Base-by-base conservation (phyloP, 495 filamentous ascomycete genomes). In the Aspergillus cavernicola region DNA sequence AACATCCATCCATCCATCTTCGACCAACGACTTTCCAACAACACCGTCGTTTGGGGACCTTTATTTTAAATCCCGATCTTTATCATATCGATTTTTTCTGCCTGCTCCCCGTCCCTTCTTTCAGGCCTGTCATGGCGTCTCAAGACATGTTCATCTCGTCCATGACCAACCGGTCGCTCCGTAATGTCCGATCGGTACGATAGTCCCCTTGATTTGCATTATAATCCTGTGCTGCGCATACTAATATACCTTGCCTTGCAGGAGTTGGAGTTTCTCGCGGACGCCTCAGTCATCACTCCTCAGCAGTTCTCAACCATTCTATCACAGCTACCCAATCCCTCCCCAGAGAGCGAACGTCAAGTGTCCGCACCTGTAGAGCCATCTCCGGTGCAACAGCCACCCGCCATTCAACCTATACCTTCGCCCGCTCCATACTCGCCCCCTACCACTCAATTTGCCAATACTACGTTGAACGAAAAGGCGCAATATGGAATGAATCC, bases 251-350 rank as follows among this genome's bases (percentile, higher is more conserved):
- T 32, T 36, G 24, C 38, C 52, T 13, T 59, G 4, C 54, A 96
- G 92, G 93, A 98, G 70, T 89, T 98, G 49, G 92, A 96, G 64
- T 86, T 85, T 56, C 87, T 98, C 49, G 79, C 85, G 54, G 91
- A 96, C 62, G 77, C 85, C 52, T 79, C 82, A 42, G 75, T 89
- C 54, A 85, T 98, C 63, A 82, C 79, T 51, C 80, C 85, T 53
- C 69, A 82, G 40, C 81, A 85, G 61, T 87, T 88, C 57, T 79
- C 85, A 46, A 75, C 77, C 13, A 87, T 97, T 64, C 75, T 87
- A 52, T 66, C 75, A 52, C 81, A 89, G 60, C 82, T 98, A 12
- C 92, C 90, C 18, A 64, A 74, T 57, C 84, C 89, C 57, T 75
- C 80, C 26, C n/a, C n/a, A n/a, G 75, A 80, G 41, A 52, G 58